Conservation (phyloP, 257 asterid genomes). For the Primulina tabacum region DNA sequence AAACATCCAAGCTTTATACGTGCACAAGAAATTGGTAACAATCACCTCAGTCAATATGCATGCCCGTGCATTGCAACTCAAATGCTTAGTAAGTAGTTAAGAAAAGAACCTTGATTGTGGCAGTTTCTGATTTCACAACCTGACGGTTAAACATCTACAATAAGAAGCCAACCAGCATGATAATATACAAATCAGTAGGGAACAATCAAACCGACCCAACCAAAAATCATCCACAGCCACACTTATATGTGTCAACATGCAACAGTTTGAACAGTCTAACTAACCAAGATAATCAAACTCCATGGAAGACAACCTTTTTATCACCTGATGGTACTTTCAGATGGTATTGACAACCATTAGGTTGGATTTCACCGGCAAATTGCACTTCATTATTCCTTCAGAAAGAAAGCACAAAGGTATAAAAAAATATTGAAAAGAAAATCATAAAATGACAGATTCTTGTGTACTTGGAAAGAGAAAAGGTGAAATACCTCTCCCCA, state of each 20-base stretch:
- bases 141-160: conserved; percentile 85
- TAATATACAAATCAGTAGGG: not conserved
- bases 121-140: conserved; percentile 90
- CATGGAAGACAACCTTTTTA: conserved; percentile 60
- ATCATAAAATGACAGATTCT: not conserved
- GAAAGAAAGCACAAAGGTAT: conserved; percentile 18
- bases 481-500: conserved; percentile 67
- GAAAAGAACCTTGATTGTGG: conserved; percentile 77
- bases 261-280: conserved; percentile 2
- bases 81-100: not conserved
- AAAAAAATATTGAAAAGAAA: conserved; percentile 18
- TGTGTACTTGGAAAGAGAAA: conserved; percentile 13
- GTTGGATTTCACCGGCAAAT: conserved; percentile 95
- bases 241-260: not conserved
- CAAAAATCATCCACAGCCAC: not conserved
- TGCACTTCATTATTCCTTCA: conserved; percentile 91
- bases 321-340: conserved; percentile 67
- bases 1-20: not conserved
- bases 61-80: not conserved
- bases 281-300: conserved; percentile 9
- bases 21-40: not conserved
- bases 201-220: not conserved
- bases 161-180: conserved; percentile 16
- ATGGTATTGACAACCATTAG: conserved; percentile 68
- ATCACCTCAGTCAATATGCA: conserved; percentile 6